Evolutionary conservation across 176 grass and related monocot genomes (phyloP).

Genomic region (Hyparrhenia diplandra): DNA sequence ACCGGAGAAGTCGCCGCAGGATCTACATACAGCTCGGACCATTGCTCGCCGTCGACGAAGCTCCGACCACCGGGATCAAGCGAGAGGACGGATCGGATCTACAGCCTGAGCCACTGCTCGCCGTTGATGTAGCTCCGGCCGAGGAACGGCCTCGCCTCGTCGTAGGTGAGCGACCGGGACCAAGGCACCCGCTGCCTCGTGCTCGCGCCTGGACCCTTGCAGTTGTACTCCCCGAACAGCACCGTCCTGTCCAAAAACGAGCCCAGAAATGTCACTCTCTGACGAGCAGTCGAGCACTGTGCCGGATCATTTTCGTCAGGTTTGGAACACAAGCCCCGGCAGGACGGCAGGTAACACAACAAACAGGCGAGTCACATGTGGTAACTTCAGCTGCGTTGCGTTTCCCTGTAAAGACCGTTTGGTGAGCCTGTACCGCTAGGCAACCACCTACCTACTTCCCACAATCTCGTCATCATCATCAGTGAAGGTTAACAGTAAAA

Average conservation of each 20-base stretch:
- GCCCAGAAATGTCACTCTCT: neutral
- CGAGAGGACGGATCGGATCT: slow-evolving; percentile 21
- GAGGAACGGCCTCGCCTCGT: slow-evolving; percentile 70
- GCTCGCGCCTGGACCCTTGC: slow-evolving; percentile 67
- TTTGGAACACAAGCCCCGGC: neutral
- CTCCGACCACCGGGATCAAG: slow-evolving; percentile 10
- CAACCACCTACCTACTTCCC: neutral
- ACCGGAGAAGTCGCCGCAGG: neutral
- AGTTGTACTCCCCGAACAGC: slow-evolving; percentile 74
- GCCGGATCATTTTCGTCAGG: neutral
- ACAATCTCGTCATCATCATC: neutral
- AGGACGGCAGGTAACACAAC: neutral
- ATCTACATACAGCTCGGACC: slow-evolving; percentile 59
- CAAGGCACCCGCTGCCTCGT: slow-evolving; percentile 54
- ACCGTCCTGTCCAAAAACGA: slow-evolving; percentile 56
- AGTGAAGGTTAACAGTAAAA: neutral
- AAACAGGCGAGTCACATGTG: neutral
- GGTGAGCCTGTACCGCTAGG: slow-evolving; percentile 14
- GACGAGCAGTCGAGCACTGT: neutral
- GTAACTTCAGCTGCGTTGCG: neutral
- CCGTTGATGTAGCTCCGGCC: slow-evolving; percentile 67
- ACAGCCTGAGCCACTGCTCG: slow-evolving; percentile 76
- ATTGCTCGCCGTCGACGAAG: slow-evolving; percentile 63
- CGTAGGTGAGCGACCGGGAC: slow-evolving; percentile 73
- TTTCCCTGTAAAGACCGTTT: slow-evolving; percentile 18